phyloP scores from a whole-genome alignment of 139 green algal genomes.

The Picochlorum sp. region DNA sequence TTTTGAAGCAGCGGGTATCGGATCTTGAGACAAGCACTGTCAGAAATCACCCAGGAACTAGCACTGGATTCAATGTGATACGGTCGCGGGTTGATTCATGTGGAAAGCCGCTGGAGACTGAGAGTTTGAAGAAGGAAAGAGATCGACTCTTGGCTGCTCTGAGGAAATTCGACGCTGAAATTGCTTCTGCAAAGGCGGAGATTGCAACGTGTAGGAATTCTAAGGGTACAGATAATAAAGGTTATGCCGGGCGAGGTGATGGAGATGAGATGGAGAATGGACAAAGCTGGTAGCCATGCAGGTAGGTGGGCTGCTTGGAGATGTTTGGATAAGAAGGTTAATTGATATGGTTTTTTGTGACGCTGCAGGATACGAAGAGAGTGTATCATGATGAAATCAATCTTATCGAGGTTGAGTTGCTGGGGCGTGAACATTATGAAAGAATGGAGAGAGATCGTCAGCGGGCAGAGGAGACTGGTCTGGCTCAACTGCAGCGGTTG shows the following conservation, averaged over 20 bases:
- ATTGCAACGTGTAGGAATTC: slow-evolving; percentile 7
- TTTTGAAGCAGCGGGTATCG: slow-evolving; percentile 12
- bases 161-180: slow-evolving; percentile 18
- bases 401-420: slow-evolving; percentile 39
- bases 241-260: no score
- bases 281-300: slow-evolving; percentile 42
- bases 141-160: slow-evolving; percentile 27
- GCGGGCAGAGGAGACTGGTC: slow-evolving; percentile 27
- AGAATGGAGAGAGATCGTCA: slow-evolving; percentile 20
- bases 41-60: slow-evolving; percentile 10
- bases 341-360: neutral
- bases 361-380: slow-evolving; percentile 39
- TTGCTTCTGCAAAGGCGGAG: slow-evolving; percentile 20
- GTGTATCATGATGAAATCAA: slow-evolving; percentile 43
- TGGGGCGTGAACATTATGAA: slow-evolving; percentile 25
- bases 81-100: slow-evolving; percentile 10
- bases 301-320: slow-evolving; percentile 13
- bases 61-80: slow-evolving; percentile 41
- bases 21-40: slow-evolving; percentile 5
- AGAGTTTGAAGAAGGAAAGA: slow-evolving; percentile 22
- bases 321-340: neutral
- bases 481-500: slow-evolving; percentile 25
- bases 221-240: neutral
- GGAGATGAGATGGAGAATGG: slow-evolving; percentile 33
- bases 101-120: slow-evolving; percentile 17